phyloP scores from a whole-genome alignment of 305 asterid species.

The Fraxinus sp. region DNA sequence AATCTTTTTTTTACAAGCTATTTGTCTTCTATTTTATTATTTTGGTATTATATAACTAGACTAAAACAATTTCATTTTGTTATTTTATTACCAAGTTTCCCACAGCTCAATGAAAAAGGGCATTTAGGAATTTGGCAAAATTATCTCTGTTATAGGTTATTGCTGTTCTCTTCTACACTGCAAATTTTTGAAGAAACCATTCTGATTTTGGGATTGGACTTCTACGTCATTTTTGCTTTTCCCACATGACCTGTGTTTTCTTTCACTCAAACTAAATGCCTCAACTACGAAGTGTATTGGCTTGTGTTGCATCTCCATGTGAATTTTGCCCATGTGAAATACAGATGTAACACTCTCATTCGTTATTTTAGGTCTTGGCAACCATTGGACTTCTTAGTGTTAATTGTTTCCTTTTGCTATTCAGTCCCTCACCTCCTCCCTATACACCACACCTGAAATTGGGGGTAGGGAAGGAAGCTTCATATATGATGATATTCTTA shows the following conservation, averaged over 20 bases:
- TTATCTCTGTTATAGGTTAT: background rate
- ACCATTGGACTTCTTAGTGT: background rate
- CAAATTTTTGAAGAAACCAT: background rate
- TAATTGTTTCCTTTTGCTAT: background rate
- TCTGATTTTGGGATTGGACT: background rate
- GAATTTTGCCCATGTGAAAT: slow-evolving; percentile 6
- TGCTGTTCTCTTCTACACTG: background rate
- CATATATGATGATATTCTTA: slow-evolving; percentile 18
- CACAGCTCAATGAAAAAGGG: background rate
- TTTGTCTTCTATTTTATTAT: background rate
- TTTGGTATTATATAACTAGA: background rate
- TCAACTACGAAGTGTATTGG: background rate
- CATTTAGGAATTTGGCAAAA: background rate
- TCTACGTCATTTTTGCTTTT: background rate
- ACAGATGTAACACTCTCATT: background rate
- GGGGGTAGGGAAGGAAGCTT: slow-evolving; percentile 20
- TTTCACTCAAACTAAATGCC: slow-evolving; percentile 8
- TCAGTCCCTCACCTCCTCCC: background rate
- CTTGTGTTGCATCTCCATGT: background rate
- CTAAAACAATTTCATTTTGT: background rate
- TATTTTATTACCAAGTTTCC: background rate
- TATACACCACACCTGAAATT: background rate
- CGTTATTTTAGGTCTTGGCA: slow-evolving; percentile 3
- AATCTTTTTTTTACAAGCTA: background rate
- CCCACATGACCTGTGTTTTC: background rate